phyloP scores from a whole-genome alignment of 208 protist species.

The Balamuthia mandrillaris region DNA sequence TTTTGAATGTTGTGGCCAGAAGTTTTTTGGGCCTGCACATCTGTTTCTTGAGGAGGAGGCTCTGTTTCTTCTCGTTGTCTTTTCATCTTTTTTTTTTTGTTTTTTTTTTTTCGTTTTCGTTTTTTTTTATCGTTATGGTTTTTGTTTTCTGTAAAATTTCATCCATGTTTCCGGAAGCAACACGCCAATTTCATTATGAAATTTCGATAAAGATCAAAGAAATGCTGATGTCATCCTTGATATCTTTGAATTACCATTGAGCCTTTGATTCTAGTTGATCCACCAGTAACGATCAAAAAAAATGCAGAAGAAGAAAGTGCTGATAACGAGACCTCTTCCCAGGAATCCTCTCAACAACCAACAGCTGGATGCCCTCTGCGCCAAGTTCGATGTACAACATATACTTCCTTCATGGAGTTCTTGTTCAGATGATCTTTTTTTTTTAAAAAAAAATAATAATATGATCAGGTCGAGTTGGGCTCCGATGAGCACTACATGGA shows the following conservation, averaged over 20 bases:
- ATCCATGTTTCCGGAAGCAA: neutral
- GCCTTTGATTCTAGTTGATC: neutral
- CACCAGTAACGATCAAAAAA: neutral
- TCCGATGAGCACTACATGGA: neutral
- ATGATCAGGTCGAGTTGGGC: neutral
- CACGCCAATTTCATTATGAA: neutral
- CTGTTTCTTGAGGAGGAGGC: neutral
- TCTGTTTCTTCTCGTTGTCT: neutral
- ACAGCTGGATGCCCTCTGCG: neutral
- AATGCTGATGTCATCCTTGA: neutral
- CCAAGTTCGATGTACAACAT: neutral
- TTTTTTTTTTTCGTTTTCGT: neutral
- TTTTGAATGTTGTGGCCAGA: neutral
- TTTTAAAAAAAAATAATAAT: no score
- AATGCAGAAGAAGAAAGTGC: neutral
- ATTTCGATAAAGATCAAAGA: neutral
- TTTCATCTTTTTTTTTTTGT: neutral
- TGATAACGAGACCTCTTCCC: neutral
- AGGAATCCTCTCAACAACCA: neutral
- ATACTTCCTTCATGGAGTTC: neutral
- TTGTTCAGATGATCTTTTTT: no score
- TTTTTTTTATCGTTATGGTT: neutral
- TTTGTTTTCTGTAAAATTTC: neutral
- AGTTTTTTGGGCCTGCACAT: neutral
- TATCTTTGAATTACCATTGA: neutral